phyloP scores from a whole-genome alignment of 371 early-diverging fungal genomes.

The Circinella umbellata region DNA sequence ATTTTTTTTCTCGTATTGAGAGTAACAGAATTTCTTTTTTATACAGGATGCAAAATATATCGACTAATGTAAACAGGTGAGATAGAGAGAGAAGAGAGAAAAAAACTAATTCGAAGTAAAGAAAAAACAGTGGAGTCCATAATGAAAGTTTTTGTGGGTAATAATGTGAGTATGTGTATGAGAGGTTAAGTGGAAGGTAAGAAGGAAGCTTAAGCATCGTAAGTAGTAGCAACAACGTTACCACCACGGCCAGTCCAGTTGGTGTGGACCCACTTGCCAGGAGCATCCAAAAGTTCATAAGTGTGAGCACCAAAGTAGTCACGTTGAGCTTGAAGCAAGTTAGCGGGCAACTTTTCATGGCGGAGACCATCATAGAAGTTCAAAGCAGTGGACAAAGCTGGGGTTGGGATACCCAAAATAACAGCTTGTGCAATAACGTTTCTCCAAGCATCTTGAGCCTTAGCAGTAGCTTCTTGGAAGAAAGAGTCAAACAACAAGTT shows the following conservation, averaged over 20 bases:
- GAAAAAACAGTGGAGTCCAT: not conserved
- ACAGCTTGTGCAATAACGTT: slow-evolving; percentile 85
- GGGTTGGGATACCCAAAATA: slow-evolving; percentile 89
- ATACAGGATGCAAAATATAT: slow-evolving; percentile 2
- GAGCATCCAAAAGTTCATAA: slow-evolving; percentile 82
- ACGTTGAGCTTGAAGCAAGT: slow-evolving; percentile 97
- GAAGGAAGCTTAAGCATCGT: slow-evolving; percentile 34
- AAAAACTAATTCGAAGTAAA: not conserved
- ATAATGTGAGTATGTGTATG: not conserved
- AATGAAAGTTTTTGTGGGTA: not conserved
- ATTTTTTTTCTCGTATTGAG: not conserved
- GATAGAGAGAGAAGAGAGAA: not conserved
- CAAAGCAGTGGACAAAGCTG: slow-evolving; percentile 91
- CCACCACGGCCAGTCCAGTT: slow-evolving; percentile 97
- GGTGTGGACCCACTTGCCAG: slow-evolving; percentile 88
- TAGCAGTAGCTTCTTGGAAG: slow-evolving; percentile 89
- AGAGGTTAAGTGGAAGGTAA: not conserved
- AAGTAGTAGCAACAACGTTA: slow-evolving; percentile 37
- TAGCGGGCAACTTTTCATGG: slow-evolving; percentile 89
- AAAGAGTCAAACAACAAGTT: slow-evolving; percentile 93
- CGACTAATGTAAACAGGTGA: not conserved
- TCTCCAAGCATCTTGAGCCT: slow-evolving; percentile 90
- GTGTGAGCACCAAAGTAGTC: slow-evolving; percentile 99
- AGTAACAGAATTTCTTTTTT: not conserved
- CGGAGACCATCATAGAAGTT: slow-evolving; percentile 98